Evolutionary conservation across 2,329 filamentous ascomycete genomes (phyloP).

Genomic region (Sclerotinia minor): DNA sequence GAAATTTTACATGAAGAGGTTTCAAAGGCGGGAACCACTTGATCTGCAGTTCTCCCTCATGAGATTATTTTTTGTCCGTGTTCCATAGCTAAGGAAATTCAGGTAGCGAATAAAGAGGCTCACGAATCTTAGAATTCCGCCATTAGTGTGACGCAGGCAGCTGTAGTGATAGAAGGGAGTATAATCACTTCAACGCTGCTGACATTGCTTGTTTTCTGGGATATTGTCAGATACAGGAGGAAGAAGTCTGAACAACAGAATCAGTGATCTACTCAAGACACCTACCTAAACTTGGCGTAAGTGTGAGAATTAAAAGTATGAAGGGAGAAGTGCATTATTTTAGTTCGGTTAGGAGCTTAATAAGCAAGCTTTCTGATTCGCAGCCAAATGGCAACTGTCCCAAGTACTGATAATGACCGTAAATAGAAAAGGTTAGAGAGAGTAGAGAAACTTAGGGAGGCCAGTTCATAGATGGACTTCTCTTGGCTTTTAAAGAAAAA

Average conservation of each 20-base stretch:
- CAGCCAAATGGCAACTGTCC: too few relatives aligned
- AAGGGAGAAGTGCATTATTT: not conserved
- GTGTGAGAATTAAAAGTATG: not conserved
- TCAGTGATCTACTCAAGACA: slow-evolving; percentile 20
- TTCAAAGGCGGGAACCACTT: not conserved
- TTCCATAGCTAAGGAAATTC: not conserved
- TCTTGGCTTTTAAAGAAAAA: not conserved
- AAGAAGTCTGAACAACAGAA: slow-evolving; percentile 21
- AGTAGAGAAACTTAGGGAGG: too few relatives aligned
- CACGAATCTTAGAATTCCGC: slow-evolving; percentile 43
- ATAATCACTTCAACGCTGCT: slow-evolving; percentile 48
- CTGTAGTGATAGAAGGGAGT: slow-evolving; percentile 47
- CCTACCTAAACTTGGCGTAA: slow-evolving; percentile 27
- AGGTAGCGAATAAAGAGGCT: slow-evolving; percentile 25
- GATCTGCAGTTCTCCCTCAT: not conserved
- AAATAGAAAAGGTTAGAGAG: too few relatives aligned
- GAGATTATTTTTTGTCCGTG: too few relatives aligned
- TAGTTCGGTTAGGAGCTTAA: too few relatives aligned
- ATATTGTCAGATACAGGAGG: slow-evolving; percentile 42
- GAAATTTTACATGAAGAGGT: not conserved
- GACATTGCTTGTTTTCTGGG: slow-evolving; percentile 44
- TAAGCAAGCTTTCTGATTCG: too few relatives aligned
- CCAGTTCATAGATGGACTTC: too few relatives aligned
- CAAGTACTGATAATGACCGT: not conserved
- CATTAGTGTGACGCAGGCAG: slow-evolving; percentile 47